Percentiles rank a stretch among this genome's conserved stretches.
Conservation (phyloP, 1,284 basidiomycete genomes). For the Ceratobasidium sp. region DNA sequence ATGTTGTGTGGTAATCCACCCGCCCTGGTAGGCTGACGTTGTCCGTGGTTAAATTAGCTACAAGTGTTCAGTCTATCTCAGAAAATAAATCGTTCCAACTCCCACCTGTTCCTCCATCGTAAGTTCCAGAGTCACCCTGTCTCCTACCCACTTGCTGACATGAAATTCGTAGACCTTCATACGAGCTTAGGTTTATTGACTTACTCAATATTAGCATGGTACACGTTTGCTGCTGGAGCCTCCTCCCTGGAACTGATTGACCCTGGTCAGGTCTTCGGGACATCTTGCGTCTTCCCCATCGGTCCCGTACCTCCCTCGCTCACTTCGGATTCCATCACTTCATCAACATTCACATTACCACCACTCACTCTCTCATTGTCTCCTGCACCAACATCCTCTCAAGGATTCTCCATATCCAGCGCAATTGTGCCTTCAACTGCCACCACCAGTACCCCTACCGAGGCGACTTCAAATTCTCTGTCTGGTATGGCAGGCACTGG, state of each 20-base stretch:
- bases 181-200: conserved; percentile 6
- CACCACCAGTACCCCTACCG: not conserved
- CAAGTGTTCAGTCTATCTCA: not conserved
- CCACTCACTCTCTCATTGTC: not conserved
- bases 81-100: not conserved
- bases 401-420: not conserved
- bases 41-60: not conserved
- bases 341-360: not conserved
- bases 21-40: not conserved
- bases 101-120: not conserved
- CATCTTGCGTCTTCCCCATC: not conserved
- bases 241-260: not conserved
- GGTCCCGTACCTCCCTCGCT: not conserved
- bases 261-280: not conserved
- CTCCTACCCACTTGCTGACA: not conserved
- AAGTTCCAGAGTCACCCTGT: not conserved
- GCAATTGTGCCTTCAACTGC: too few relatives aligned
- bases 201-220: not conserved
- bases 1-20: not conserved
- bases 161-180: not conserved
- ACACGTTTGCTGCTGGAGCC: not conserved
- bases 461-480: not conserved
- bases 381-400: not conserved
- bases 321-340: conserved; percentile 4
- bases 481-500: too few relatives aligned